Base-by-base conservation (phyloP, 352 stramenopile genomes). In the Peronosclerospora sorghi region DNA sequence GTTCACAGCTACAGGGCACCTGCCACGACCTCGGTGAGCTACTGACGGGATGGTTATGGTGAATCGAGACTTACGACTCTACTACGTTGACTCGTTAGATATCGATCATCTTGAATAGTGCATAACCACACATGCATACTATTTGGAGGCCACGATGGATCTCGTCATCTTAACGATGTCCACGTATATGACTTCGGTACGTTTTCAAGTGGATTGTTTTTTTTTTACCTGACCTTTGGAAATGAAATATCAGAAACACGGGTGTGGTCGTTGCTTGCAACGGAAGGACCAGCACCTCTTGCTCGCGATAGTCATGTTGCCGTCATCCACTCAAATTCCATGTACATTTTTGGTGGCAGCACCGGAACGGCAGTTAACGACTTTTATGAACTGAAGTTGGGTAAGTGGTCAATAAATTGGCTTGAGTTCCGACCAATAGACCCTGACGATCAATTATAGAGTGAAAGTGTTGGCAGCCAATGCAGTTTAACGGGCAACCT, bases 291-390 rank as follows among this genome's bases (percentile, higher is more conserved):
- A 1, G 71, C 85, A 12, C 95, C 95, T 20, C 92, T 96, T 34
- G 87, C 94, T n/a, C 72, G 96, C 28, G 95, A 99, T 72, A 97
- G 83, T 45, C 96, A 99, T 62, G 84, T 98, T 35, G 86, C 84
- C 29, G 87, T 97, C 8, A 85, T 96, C 21, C 74, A 97, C 62
- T 83, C 73, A 8, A 84, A 95, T 54, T 95, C 73, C 20, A 97
- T 97, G 86, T 97, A 94, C 65, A 86, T 97, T 26, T 96, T 96
- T 66, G 87, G 86, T n/a, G 95, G 95, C 6, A 97, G 83, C 18
- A 98, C 87, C 27, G 95, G 94, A 36, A 94, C 68, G 32, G 93
- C 94, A 13, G 97, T 99, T 81, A 98, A 98, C 61, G 95, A 99
- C 64, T 96, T 99, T 42, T 87, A 97, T 54, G 94, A 98, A 48